These are phyloP conservation scores for Letharia lupina DNA, from an alignment of 495 filamentous ascomycete species.

Conservation along the genomic window DNA sequence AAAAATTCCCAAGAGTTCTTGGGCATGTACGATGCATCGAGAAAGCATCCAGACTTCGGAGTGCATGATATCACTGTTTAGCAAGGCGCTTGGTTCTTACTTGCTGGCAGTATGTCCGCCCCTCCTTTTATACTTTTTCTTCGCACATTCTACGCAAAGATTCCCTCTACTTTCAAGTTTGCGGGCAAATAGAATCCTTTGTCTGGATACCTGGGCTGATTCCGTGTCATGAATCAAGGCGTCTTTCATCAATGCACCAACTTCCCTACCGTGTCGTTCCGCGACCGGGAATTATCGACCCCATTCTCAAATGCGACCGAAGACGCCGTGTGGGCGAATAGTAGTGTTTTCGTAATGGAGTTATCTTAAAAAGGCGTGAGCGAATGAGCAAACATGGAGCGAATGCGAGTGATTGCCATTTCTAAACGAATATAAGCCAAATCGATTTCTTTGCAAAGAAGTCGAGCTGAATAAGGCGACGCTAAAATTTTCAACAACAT, in stretches of 20 bases:
- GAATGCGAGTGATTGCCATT: too few relatives aligned
- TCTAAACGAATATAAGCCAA: too few relatives aligned
- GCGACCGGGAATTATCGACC: background rate
- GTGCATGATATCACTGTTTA: too few relatives aligned
- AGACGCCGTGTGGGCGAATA: background rate
- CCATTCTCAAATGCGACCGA: background rate
- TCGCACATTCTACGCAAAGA: background rate
- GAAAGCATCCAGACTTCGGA: too few relatives aligned
- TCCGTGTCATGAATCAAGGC: background rate
- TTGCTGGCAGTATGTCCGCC: background rate
- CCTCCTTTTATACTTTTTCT: background rate
- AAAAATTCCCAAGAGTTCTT: too few relatives aligned
- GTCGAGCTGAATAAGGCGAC: too few relatives aligned
- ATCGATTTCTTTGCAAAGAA: too few relatives aligned
- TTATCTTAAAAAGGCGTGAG: background rate
- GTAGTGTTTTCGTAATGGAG: background rate
- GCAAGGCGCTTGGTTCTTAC: too few relatives aligned
- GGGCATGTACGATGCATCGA: too few relatives aligned
- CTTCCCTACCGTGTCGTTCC: background rate
- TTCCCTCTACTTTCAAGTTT: background rate
- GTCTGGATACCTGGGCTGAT: background rate
- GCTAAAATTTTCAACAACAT: too few relatives aligned
- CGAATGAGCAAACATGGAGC: too few relatives aligned
- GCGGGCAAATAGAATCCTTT: background rate
- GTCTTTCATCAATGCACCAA: background rate